phyloP scores from a whole-genome alignment of 2,329 filamentous ascomycete species.

The Talaromyces rugulosus region DNA sequence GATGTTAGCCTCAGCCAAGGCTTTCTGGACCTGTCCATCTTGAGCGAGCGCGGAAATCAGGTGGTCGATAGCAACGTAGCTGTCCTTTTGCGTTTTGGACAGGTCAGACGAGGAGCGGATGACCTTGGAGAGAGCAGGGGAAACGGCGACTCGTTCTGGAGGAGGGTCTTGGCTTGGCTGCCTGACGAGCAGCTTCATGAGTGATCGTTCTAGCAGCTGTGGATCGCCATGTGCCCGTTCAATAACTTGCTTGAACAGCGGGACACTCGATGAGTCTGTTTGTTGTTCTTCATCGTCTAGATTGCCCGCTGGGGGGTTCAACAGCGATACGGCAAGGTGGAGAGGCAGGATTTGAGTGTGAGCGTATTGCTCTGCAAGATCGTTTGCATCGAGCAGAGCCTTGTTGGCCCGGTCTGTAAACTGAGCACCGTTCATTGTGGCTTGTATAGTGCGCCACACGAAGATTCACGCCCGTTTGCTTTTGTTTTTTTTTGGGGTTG shows the following conservation, averaged over 20 bases:
- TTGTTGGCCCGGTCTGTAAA: slow-evolving; percentile 93
- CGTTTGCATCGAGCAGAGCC: slow-evolving; percentile 83
- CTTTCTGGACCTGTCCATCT: slow-evolving; percentile 67
- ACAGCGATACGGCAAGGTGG: slow-evolving; percentile 67
- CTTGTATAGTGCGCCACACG: neutral
- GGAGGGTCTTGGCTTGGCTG: slow-evolving; percentile 92
- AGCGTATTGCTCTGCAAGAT: slow-evolving; percentile 80
- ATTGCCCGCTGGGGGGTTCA: slow-evolving; percentile 35
- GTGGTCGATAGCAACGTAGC: slow-evolving; percentile 90
- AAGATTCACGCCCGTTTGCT: neutral
- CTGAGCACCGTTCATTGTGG: slow-evolving; percentile 48
- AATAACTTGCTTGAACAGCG: slow-evolving; percentile 92
- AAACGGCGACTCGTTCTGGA: slow-evolving; percentile 79
- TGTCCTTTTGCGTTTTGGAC: slow-evolving; percentile 96
- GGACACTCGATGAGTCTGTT: slow-evolving; percentile 55
- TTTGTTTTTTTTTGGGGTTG: neutral
- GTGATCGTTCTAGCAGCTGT: slow-evolving; percentile 77
- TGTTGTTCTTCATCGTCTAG: slow-evolving; percentile 65
- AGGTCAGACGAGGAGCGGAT: slow-evolving; percentile 81
- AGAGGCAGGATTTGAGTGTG: slow-evolving; percentile 88
- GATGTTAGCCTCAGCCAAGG: slow-evolving; percentile 80
- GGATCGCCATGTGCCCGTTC: slow-evolving; percentile 91
- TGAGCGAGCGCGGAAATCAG: slow-evolving; percentile 82
- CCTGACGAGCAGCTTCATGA: slow-evolving; percentile 89
- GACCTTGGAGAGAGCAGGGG: slow-evolving; percentile 76